Base-by-base conservation (phyloP, 2,329 filamentous ascomycete genomes). In the Diaporthe australafricana region DNA sequence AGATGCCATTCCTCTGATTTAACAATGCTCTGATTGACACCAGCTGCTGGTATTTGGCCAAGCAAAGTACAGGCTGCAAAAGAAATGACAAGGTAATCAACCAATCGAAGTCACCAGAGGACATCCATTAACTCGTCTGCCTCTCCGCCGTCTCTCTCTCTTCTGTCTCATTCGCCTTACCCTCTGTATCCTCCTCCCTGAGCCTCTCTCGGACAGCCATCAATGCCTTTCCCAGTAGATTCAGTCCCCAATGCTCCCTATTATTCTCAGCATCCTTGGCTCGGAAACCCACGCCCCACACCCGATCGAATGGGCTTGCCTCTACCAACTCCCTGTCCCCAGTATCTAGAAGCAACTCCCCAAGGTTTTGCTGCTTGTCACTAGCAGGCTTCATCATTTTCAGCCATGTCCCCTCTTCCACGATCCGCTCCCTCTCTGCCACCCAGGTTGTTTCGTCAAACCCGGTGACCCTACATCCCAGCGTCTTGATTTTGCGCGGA, bases 261-360 rank as follows among this genome's bases (percentile, higher is more conserved):
- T 85, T 84, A 1, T 32, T 74, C 70, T 81, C 83, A 3, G 90
- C 90, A 76, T 86, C 81, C 22, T 80, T 81, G 9, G 85, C 87
- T 2, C 77, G 81, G 75, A 89, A 92, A 7, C 92, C 91, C 56
- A 93, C 82, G 1, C 91, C 91, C 92, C 91, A 93, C 68, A 93
- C 87, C 6, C 84, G 77, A 81, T 93, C 91, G 71, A 79, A 83
- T 14, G 90, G 88, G 71, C 86, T 86, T 40, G 89, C 89, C 81
- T 92, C 91, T 2, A 92, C 89, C 27, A 93, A 77, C 79, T 91
- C 87, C 56, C 87, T 81, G 6, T 89, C 85, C 0, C 87, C 89
- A 1, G 92, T 93, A 9, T 78, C 83, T 53, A 93, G 78, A 73
- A 94, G 77, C 80, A 83, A 78, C 35, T 79, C 80, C 62, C 79